Evolutionary conservation across 2,329 filamentous ascomycete species (phyloP).

Genomic region (Harringtonia lauricola): DNA sequence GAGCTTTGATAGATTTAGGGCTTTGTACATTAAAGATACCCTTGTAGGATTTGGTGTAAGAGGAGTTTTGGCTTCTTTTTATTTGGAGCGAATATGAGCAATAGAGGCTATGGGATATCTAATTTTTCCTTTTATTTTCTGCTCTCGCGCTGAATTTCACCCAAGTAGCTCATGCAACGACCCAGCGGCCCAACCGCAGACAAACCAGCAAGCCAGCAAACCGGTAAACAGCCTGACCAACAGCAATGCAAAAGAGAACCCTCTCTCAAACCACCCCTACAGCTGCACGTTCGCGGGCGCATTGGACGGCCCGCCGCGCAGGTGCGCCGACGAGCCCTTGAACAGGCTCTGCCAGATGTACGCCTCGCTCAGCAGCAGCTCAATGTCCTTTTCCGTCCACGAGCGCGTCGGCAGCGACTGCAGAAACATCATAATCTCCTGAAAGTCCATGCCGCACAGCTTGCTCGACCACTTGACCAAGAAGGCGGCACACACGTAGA

Average conservation of each 20-base stretch:
- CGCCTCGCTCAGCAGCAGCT: constrained; percentile 86
- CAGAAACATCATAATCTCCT: constrained; percentile 99
- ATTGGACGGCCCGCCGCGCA: constrained; percentile 37
- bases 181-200: no score
- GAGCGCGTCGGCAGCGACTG: constrained; percentile 84
- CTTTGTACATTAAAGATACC: no score
- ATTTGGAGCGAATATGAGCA: no score
- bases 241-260: no score
- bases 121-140: no score
- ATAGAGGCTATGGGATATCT: no score
- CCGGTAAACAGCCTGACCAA: no score
- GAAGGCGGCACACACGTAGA: constrained; percentile 97
- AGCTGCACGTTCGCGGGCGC: constrained; percentile 30
- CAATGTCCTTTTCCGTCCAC: constrained; percentile 98
- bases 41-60: no score
- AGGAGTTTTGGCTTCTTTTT: constrained; percentile 6
- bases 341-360: constrained; percentile 99
- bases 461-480: constrained; percentile 97
- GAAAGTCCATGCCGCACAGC: constrained; percentile 91
- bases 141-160: no score
- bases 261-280: constrained; percentile 10
- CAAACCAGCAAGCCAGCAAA: no score
- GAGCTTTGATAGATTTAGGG: constrained; percentile 5
- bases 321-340: constrained; percentile 84
- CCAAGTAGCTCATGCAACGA: no score